Conservation (phyloP, 1,284 basidiomycete genomes). For the Apiotrichum gracile region DNA sequence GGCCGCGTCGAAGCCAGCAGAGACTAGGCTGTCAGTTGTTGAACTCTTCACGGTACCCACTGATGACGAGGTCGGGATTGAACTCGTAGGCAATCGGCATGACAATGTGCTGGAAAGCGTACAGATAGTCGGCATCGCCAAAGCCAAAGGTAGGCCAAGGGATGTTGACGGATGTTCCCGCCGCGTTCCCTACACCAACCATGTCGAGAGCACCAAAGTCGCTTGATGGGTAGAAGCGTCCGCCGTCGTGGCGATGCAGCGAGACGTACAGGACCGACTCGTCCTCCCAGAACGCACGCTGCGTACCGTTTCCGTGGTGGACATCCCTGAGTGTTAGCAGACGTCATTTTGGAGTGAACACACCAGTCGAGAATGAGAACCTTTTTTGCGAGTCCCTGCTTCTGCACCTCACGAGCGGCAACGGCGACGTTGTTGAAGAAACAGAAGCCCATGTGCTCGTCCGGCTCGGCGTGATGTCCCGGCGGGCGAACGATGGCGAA, state of each 20-base stretch:
- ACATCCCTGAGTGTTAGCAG: slow-evolving; percentile 67
- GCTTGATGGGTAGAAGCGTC: slow-evolving; percentile 86
- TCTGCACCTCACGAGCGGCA: slow-evolving; percentile 72
- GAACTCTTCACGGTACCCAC: slow-evolving; percentile 52
- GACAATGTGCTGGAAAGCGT: slow-evolving; percentile 90
- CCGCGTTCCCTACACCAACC: slow-evolving; percentile 73
- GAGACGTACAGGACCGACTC: slow-evolving; percentile 91
- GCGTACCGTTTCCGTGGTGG: slow-evolving; percentile 97
- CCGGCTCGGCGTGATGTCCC: slow-evolving; percentile 96
- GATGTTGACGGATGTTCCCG: slow-evolving; percentile 90
- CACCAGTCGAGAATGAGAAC: slow-evolving; percentile 95
- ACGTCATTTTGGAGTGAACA: slow-evolving; percentile 28
- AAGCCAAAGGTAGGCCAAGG: slow-evolving; percentile 88
- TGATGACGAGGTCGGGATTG: slow-evolving; percentile 89
- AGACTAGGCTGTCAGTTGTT: slow-evolving; percentile 58
- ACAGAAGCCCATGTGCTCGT: slow-evolving; percentile 98
- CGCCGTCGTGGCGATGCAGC: slow-evolving; percentile 87
- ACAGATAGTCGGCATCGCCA: slow-evolving; percentile 91
- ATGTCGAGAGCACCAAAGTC: slow-evolving; percentile 80
- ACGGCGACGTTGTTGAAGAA: slow-evolving; percentile 99
- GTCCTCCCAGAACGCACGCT: slow-evolving; percentile 89
- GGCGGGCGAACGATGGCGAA: slow-evolving; percentile 96
- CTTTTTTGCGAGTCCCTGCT: slow-evolving; percentile 62
- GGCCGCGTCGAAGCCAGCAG: slow-evolving; percentile 96
- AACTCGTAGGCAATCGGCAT: slow-evolving; percentile 98